A percentile compares a stretch with the other conserved stretches of the same genome.
phyloP scores from a whole-genome alignment of 1,284 basidiomycete genomes.

The Leccinum subrobustum region DNA sequence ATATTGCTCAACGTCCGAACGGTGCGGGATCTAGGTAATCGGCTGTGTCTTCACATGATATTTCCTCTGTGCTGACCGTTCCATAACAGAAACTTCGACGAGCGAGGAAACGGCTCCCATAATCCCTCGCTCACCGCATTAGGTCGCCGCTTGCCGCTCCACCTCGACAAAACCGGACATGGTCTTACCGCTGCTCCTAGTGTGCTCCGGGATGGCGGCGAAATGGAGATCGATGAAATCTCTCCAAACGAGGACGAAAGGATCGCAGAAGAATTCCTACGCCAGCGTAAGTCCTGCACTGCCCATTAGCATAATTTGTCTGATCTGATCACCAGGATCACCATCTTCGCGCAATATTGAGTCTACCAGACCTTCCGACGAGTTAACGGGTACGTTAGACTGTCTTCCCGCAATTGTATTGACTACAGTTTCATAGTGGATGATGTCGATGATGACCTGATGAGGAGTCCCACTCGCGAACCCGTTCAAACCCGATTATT shows the following conservation, averaged over 20 bases:
- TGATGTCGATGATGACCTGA: too few relatives aligned
- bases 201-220: background rate
- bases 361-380: too few relatives aligned
- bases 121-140: background rate
- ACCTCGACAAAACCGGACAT: background rate
- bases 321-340: background rate
- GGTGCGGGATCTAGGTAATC: background rate
- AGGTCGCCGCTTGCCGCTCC: background rate
- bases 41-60: background rate
- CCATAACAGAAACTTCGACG: background rate
- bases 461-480: too few relatives aligned
- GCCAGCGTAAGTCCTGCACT: background rate
- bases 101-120: background rate
- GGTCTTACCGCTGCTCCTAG: background rate
- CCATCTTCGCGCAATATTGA: too few relatives aligned
- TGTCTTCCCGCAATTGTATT: too few relatives aligned
- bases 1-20: background rate
- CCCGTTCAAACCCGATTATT: background rate
- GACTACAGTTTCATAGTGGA: too few relatives aligned
- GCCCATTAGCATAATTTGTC: background rate
- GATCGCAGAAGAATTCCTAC: background rate
- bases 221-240: background rate
- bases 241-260: background rate
- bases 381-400: too few relatives aligned
- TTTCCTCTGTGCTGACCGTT: background rate